These are phyloP conservation scores for Ogataea ramenticola DNA, from an alignment of 805 yeast genomes.

Conservation along the genomic window DNA sequence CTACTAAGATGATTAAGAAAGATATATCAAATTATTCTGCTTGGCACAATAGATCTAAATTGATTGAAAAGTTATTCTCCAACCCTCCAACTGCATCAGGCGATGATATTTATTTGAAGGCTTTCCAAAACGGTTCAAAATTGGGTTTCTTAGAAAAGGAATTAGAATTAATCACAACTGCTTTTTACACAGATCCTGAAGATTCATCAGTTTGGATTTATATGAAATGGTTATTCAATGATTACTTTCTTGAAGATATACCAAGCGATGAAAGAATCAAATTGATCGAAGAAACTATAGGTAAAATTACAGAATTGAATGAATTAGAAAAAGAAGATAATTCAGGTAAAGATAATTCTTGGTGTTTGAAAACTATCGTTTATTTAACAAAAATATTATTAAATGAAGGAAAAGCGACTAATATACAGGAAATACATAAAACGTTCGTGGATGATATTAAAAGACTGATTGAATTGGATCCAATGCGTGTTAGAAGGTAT, in stretches of 20 bases:
- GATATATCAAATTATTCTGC: conserved; percentile 93
- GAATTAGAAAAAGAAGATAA: conserved; percentile 66
- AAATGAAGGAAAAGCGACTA: conserved; percentile 5
- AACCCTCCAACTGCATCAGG: conserved; percentile 7
- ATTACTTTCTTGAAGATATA: conserved; percentile 30
- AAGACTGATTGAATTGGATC: conserved; percentile 49
- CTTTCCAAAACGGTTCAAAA: conserved; percentile 12
- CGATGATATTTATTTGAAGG: conserved; percentile 7
- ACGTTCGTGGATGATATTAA: conserved; percentile 31
- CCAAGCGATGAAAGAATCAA: conserved; percentile 20
- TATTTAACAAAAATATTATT: conserved; percentile 34
- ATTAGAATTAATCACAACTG: conserved; percentile 64
- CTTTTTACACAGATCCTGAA: conserved; percentile 87
- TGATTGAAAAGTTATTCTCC: conserved; percentile 48
- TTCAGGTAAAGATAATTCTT: conserved; percentile 50
- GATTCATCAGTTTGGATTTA: conserved; percentile 94
- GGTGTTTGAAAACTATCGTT: conserved; percentile 64
- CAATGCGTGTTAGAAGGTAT: conserved; percentile 58
- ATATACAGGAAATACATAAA: conserved; percentile 11
- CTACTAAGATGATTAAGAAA: conserved; percentile 68
- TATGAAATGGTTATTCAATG: conserved; percentile 66
- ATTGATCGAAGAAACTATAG: conserved; percentile 39
- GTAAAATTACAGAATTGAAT: conserved; percentile 53
- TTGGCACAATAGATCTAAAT: conserved; percentile 81
- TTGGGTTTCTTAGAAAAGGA: conserved; percentile 44